Evolutionary conservation across 768 basidiomycete species (phyloP), one percentile per base, ranked within the genome.

Genomic region (Guyanaporus albipodus): DNA sequence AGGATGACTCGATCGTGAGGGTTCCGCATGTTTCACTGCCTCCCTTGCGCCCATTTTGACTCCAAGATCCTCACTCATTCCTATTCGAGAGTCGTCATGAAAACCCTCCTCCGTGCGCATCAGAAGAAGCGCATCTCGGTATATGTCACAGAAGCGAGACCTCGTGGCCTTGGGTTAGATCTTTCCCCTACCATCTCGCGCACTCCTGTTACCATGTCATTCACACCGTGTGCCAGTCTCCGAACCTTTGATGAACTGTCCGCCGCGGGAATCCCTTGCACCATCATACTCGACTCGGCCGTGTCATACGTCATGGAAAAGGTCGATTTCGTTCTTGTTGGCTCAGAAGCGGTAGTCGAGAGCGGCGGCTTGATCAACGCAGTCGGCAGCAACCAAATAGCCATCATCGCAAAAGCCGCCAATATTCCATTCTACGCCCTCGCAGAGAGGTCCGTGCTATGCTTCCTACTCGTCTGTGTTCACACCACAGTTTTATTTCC

Each of bases 231-330:
- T 42, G 53, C 52, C 67, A 95, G 94, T 46, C 76, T 94, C 63
- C 90, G 87, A 68, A 97, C 96, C n/a, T 86, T 89, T 59, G 83
- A 92, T 56, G 76, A 82, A 42, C 75, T 98, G 38, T 85, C 85
- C 18, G 83, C 85, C 31, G 88, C 83, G n/a, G 93, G 93, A 9
- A 88, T 99, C 47, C 93, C 94, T 11, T 91, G 90, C 68, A 91
- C 89, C 14, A 86, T 98, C 44, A 85, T 99, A 10, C 79, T 98
- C 48, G 96, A 99, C 69, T 91, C 91, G 12, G 93, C 95, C 2
- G 94, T 98, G 4, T 91, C 91, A 31, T 98, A 97, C 70, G 83
- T 91, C 57, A 97, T 99, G 87, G 91, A 95, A 54, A 85, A 88
- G 57, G 91, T 95, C 17, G 91, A 95, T 66, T 87, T 95, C 64